A percentile compares a stretch with the other conserved stretches of the same genome.
Evolutionary conservation across 176 grass and related monocot genomes (phyloP).

Genomic region (Bothriochloa decipiens): DNA sequence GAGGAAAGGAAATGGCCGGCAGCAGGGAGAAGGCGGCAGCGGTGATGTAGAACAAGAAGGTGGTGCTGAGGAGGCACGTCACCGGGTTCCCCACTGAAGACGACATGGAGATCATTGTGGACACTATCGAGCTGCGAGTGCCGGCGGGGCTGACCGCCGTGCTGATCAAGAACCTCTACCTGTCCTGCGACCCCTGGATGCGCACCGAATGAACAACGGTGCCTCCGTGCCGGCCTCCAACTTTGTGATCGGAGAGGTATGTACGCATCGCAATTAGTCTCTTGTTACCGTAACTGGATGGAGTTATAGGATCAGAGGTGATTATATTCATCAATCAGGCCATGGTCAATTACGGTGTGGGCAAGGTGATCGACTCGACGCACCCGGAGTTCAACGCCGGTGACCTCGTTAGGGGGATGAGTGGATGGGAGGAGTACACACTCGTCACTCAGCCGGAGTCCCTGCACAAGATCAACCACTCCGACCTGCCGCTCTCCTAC

Average conservation of each 20-base stretch:
- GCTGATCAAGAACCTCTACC: constrained; percentile 54
- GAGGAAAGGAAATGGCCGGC: neutral
- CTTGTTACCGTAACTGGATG: neutral
- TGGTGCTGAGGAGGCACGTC: constrained; percentile 40
- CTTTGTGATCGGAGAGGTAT: constrained; percentile 12
- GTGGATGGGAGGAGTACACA: no score
- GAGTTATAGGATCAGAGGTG: neutral
- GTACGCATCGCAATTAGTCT: no score
- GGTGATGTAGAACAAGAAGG: constrained; percentile 15
- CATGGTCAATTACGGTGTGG: no score
- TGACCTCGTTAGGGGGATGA: no score
- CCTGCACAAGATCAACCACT: no score
- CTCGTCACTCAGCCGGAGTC: no score
- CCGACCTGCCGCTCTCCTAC: no score
- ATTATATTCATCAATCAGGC: no score
- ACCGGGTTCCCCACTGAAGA: constrained; percentile 33
- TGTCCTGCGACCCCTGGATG: constrained; percentile 60
- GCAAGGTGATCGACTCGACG: no score
- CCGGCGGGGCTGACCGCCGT: neutral
- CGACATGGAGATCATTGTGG: constrained; percentile 41
- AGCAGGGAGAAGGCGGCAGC: neutral
- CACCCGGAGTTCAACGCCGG: no score
- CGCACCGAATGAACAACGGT: constrained; percentile 17
- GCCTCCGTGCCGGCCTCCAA: neutral
- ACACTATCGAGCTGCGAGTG: neutral